These are phyloP conservation scores for Madurella fahalii DNA, from an alignment of 2,329 filamentous ascomycete genomes.

Conservation along the genomic window DNA sequence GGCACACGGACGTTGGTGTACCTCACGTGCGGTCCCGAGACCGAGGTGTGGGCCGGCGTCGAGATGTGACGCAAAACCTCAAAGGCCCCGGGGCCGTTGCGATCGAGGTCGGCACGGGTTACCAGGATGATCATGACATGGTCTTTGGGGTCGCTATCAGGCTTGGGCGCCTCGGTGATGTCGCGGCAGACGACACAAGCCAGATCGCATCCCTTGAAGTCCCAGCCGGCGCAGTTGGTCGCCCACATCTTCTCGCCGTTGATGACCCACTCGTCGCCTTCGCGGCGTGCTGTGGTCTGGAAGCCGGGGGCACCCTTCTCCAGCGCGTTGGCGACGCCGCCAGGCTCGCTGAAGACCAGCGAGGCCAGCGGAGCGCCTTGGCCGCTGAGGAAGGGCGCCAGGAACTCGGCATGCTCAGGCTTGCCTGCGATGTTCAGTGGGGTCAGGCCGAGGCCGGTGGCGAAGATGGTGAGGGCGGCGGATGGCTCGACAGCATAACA, in stretches of 20 bases:
- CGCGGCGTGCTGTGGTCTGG: conserved; percentile 43
- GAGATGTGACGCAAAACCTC: conserved; percentile 43
- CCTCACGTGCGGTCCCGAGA: conserved; percentile 45
- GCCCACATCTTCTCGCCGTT: conserved; percentile 56
- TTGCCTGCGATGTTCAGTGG: conserved; percentile 46
- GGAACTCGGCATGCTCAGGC: conserved; percentile 38
- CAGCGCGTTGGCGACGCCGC: conserved; percentile 49
- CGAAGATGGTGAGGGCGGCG: conserved; percentile 47
- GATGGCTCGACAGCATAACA: conserved; percentile 49
- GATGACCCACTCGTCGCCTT: conserved; percentile 49
- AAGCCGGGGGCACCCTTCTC: conserved; percentile 47
- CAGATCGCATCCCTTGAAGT: conserved; percentile 47
- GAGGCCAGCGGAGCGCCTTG: conserved; percentile 46
- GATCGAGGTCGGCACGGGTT: conserved; percentile 43
- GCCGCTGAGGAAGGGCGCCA: conserved; percentile 44
- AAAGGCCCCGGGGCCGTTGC: conserved; percentile 42
- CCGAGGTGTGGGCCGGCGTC: conserved; percentile 44
- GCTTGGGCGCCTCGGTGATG: conserved; percentile 20
- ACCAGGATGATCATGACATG: conserved; percentile 46
- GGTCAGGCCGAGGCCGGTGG: conserved; percentile 48
- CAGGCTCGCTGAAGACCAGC: conserved; percentile 50
- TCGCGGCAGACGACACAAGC: conserved; percentile 50
- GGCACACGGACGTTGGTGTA: conserved; percentile 48
- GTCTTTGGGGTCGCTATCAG: conserved; percentile 23
- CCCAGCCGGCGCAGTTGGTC: conserved; percentile 52